A percentile compares a stretch with the other conserved stretches of the same genome.
Conservation (phyloP, 2,329 filamentous ascomycete genomes). For the Hypoxylon sp. region DNA sequence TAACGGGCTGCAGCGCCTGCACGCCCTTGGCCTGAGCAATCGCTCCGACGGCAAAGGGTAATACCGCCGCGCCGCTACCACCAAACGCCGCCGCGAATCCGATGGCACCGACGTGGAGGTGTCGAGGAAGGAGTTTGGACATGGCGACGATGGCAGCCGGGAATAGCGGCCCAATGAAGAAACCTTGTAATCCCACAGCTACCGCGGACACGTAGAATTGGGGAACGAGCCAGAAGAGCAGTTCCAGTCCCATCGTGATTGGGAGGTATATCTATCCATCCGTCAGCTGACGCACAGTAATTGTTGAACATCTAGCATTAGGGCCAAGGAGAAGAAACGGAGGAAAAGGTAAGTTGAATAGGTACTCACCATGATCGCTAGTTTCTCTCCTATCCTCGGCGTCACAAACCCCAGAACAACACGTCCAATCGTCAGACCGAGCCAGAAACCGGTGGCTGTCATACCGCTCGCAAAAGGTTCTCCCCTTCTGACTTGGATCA, state of each 20-base stretch:
- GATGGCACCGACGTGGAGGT: constrained; percentile 81
- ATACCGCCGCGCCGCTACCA: constrained; percentile 75
- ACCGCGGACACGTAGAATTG: constrained; percentile 81
- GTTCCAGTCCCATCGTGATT: constrained; percentile 72
- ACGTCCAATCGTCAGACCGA: constrained; percentile 79
- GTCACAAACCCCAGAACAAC: constrained; percentile 80
- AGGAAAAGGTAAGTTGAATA: neutral
- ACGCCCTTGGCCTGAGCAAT: constrained; percentile 71
- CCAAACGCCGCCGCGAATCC: constrained; percentile 84
- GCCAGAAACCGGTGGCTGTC: constrained; percentile 84
- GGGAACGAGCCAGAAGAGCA: constrained; percentile 86
- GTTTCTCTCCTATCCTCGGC: constrained; percentile 76
- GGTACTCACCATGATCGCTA: constrained; percentile 62
- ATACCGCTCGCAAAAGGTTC: constrained; percentile 77
- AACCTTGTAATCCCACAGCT: constrained; percentile 77
- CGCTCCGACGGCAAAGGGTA: constrained; percentile 75
- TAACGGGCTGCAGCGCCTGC: constrained; percentile 67
- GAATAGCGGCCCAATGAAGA: constrained; percentile 84
- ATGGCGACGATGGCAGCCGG: constrained; percentile 77
- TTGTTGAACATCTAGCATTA: neutral
- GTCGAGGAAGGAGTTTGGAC: constrained; percentile 75
- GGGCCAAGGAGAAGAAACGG: neutral
- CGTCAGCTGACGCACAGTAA: neutral
- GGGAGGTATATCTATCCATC: constrained; percentile 70
- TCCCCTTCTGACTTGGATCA: constrained; percentile 79